A percentile compares a stretch with the other conserved stretches of the same genome.
These are phyloP conservation scores for Scutellaria minor DNA, from an alignment of 257 asterid species.

Conservation along the genomic window DNA sequence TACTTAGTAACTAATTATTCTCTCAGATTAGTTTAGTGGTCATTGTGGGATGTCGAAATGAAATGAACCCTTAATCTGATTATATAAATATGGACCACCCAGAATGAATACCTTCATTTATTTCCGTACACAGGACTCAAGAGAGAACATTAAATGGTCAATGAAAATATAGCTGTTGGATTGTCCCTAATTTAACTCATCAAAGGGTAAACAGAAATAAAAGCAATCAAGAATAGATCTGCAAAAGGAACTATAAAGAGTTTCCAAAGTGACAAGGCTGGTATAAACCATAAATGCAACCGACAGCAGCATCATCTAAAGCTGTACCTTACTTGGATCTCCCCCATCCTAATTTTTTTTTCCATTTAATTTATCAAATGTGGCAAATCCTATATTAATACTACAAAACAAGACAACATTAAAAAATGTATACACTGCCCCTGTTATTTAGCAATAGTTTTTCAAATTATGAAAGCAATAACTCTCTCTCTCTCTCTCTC, in stretches of 20 bases:
- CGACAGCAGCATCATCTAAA: slow-evolving; percentile 39
- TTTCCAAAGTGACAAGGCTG: slow-evolving; percentile 41
- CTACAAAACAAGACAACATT: not conserved
- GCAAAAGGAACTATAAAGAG: slow-evolving; percentile 18
- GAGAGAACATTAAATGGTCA: slow-evolving; percentile 21
- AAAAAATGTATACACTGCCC: not conserved
- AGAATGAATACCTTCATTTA: slow-evolving; percentile 31
- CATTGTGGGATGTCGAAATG: too few species aligned
- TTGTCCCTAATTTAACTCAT: not conserved
- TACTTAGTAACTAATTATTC: not conserved
- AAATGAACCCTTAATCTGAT: not conserved
- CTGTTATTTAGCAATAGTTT: not conserved
- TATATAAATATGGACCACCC: not conserved
- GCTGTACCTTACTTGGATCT: slow-evolving; percentile 41
- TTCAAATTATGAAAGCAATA: too few species aligned
- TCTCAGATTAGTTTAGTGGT: not conserved
- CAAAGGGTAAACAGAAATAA: not conserved
- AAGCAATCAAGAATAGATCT: slow-evolving; percentile 20
- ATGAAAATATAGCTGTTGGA: not conserved
- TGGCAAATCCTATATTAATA: not conserved
- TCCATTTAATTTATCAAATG: not conserved
- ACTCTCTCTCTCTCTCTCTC: not conserved
- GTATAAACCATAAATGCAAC: slow-evolving; percentile 35
- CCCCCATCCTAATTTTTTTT: slow-evolving; percentile 26
- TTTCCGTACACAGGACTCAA: slow-evolving; percentile 15